phyloP scores from a whole-genome alignment of 495 filamentous ascomycete species.

The Jackrogersella multiformis region DNA sequence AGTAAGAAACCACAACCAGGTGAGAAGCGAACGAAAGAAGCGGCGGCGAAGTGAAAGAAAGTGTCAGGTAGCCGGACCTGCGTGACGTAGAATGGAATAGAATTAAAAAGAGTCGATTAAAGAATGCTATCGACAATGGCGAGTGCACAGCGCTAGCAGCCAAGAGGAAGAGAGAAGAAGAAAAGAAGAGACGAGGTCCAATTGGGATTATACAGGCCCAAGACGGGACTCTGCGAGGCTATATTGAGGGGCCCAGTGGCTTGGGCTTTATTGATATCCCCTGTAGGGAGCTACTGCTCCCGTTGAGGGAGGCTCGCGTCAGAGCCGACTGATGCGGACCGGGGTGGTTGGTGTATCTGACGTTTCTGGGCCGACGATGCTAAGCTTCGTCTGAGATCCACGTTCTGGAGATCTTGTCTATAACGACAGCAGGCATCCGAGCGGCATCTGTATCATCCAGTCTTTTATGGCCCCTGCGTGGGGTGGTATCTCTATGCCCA shows the following conservation, averaged over 20 bases:
- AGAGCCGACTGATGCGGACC: slow-evolving; percentile 46
- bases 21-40: slow-evolving; percentile 35
- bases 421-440: slow-evolving; percentile 58
- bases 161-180: slow-evolving; percentile 45
- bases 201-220: slow-evolving; percentile 41
- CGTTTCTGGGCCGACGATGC: slow-evolving; percentile 51
- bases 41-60: slow-evolving; percentile 45
- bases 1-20: slow-evolving; percentile 28
- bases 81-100: slow-evolving; percentile 41
- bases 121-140: slow-evolving; percentile 57
- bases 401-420: slow-evolving; percentile 59
- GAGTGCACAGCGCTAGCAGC: slow-evolving; percentile 55
- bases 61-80: slow-evolving; percentile 60
- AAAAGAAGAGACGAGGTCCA: slow-evolving; percentile 42
- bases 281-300: slow-evolving; percentile 43
- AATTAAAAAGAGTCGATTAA: slow-evolving; percentile 51
- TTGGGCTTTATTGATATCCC: slow-evolving; percentile 31
- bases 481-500: slow-evolving; percentile 7
- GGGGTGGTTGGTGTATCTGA: slow-evolving; percentile 46
- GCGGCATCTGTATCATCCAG: slow-evolving; percentile 50
- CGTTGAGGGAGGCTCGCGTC: slow-evolving; percentile 52
- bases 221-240: slow-evolving; percentile 49
- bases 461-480: slow-evolving; percentile 23
- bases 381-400: slow-evolving; percentile 54
- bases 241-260: slow-evolving; percentile 49